Evolutionary conservation across 2,329 filamentous ascomycete genomes (phyloP).

Genomic region (Cladosporium sp.): DNA sequence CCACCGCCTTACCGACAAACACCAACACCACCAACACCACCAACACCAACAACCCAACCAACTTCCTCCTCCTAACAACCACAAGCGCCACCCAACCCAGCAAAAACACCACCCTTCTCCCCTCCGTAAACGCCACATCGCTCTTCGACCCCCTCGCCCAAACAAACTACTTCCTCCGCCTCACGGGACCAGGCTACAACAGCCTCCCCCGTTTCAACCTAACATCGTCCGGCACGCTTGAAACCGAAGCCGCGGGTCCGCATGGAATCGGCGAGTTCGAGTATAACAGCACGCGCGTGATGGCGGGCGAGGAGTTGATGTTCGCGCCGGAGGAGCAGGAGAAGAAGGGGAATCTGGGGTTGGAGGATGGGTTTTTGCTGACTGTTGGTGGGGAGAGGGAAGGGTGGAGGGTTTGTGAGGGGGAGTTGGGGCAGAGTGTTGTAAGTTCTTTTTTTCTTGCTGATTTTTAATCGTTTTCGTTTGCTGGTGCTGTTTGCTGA

Average conservation of each 20-base stretch:
- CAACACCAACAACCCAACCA: constrained; percentile 15
- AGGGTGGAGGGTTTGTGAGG: constrained; percentile 39
- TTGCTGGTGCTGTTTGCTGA: background rate
- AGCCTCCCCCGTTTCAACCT: constrained; percentile 38
- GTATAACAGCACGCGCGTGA: constrained; percentile 33
- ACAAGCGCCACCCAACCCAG: constrained; percentile 27
- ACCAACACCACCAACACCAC: constrained; percentile 7
- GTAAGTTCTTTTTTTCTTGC: constrained; percentile 24
- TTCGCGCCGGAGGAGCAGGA: constrained; percentile 30
- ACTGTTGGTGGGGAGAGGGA: constrained; percentile 33
- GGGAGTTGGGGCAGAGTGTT: constrained; percentile 29
- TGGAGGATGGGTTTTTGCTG: constrained; percentile 35
- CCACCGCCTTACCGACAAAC: constrained; percentile 15
- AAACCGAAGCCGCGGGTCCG: constrained; percentile 27
- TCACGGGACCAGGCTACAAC: constrained; percentile 35
- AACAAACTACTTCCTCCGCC: constrained; percentile 34
- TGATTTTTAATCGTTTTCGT: background rate
- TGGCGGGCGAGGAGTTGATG: constrained; percentile 26
- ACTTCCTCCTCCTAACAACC: constrained; percentile 41
- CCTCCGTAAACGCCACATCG: constrained; percentile 35
- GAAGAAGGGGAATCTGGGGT: constrained; percentile 30
- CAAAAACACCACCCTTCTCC: too few relatives aligned
- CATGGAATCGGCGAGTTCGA: constrained; percentile 25
- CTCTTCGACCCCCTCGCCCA: constrained; percentile 35
- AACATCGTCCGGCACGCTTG: constrained; percentile 27